A percentile compares a stretch with the other conserved stretches of the same genome.
Conservation (phyloP, 768 basidiomycete species). For the Amanita thiersii region DNA sequence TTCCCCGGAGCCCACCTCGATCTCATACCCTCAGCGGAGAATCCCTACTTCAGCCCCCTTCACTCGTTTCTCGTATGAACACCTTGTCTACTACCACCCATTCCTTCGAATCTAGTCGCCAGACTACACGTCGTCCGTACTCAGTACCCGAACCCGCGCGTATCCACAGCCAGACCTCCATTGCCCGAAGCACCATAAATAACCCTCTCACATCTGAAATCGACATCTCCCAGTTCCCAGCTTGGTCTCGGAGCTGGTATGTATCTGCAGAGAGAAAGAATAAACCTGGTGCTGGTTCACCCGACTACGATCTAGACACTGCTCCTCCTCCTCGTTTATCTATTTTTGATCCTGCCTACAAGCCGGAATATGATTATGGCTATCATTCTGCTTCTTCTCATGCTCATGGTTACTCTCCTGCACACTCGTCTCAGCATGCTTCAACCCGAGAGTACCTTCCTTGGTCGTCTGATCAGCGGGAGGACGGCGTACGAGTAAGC, state of each 20-base stretch:
- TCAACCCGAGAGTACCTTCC: constrained; percentile 22
- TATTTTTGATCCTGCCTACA: constrained; percentile 24
- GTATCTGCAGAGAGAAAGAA: constrained; percentile 15
- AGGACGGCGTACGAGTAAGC: constrained; percentile 33
- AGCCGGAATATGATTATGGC: constrained; percentile 25
- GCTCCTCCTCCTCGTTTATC: constrained; percentile 12
- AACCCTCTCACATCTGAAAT: constrained; percentile 32
- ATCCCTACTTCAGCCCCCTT: constrained; percentile 24
- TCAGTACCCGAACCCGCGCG: constrained; percentile 35
- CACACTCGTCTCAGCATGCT: constrained; percentile 3
- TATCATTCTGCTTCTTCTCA: constrained; percentile 13
- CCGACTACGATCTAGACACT: constrained; percentile 18
- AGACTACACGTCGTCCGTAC: constrained; percentile 31
- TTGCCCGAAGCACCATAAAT: constrained; percentile 12
- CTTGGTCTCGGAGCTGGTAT: constrained; percentile 61
- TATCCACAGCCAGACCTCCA: constrained; percentile 17
- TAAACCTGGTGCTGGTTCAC: constrained; percentile 11
- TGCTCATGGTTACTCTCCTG: constrained; percentile 3
- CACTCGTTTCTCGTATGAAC: constrained; percentile 33
- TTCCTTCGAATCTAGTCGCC: constrained; percentile 16
- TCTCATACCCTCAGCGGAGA: constrained; percentile 15
- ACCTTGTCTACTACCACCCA: constrained; percentile 33
- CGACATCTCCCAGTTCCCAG: constrained; percentile 55
- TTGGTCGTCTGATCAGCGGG: constrained; percentile 43
- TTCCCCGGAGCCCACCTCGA: constrained; percentile 15